A percentile compares a stretch with the other conserved stretches of the same genome.
Conservation (phyloP, 2,329 filamentous ascomycete genomes). For the Biscogniauxia mediterranea region DNA sequence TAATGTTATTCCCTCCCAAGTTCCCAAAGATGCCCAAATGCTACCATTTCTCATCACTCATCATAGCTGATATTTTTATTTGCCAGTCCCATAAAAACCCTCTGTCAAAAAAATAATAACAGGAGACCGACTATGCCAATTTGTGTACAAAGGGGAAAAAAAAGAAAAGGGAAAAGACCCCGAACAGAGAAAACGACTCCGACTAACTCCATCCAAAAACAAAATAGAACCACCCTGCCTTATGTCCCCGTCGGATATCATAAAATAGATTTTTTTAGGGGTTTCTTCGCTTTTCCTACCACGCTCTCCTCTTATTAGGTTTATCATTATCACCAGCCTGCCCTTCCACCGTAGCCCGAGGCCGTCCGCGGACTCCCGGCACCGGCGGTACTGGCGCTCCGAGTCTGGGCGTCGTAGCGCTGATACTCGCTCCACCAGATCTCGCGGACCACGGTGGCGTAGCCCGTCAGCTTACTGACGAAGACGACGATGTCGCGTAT, state of each 20-base stretch:
- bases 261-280: neutral
- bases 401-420: conserved; percentile 51
- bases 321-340: neutral
- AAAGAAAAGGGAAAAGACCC: too few relatives aligned
- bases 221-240: neutral
- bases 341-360: conserved; percentile 12
- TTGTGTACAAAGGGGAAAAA: neutral
- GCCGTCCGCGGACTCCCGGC: conserved; percentile 14
- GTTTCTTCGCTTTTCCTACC: neutral
- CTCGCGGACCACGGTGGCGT: conserved; percentile 47
- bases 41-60: neutral
- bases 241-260: neutral
- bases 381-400: conserved; percentile 20
- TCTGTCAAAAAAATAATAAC: neutral
- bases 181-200: neutral
- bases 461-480: conserved; percentile 43
- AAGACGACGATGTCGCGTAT: conserved; percentile 54
- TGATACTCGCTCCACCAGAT: conserved; percentile 59
- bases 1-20: neutral
- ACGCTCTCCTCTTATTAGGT: neutral
- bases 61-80: neutral
- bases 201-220: neutral
- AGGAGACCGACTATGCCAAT: neutral
- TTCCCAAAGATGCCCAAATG: neutral
- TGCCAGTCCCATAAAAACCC: neutral